phyloP scores from a whole-genome alignment of 1,139 yeast species.

The Geotrichum armillariae region DNA sequence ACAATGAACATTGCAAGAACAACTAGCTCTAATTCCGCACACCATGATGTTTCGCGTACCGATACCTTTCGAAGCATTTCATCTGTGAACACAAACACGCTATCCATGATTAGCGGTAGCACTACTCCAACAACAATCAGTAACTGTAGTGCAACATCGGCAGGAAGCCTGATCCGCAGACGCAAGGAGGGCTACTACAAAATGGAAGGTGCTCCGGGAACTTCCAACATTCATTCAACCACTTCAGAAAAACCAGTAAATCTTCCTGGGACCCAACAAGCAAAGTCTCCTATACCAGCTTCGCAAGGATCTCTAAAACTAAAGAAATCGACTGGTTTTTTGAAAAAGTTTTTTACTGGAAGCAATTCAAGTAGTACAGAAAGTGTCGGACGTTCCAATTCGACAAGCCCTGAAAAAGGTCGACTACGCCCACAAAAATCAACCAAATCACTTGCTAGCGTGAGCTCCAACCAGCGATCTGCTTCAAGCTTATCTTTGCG shows the following conservation, averaged over 20 bases:
- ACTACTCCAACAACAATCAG: constrained; percentile 44
- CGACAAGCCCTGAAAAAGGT: constrained; percentile 10
- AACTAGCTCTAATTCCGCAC: constrained; percentile 9
- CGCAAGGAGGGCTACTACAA: constrained; percentile 15
- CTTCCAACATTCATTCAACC: constrained; percentile 74
- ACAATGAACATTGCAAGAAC: constrained; percentile 6
- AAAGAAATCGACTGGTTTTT: constrained; percentile 47
- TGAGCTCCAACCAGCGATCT: constrained; percentile 68
- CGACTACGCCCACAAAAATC: constrained; percentile 33
- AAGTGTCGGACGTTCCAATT: constrained; percentile 1
- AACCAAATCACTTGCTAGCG: constrained; percentile 71
- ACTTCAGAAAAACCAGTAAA: constrained; percentile 42
- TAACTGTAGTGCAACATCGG: constrained; percentile 85
- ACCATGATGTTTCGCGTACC: constrained; percentile 30
- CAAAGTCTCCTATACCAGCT: background rate
- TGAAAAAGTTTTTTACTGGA: constrained; percentile 49
- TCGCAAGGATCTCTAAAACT: constrained; percentile 28
- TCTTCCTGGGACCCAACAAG: constrained; percentile 29
- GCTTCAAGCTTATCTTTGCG: constrained; percentile 17
- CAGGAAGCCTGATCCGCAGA: constrained; percentile 58
- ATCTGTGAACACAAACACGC: constrained; percentile 29
- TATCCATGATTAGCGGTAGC: constrained; percentile 29
- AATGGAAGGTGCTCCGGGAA: constrained; percentile 10
- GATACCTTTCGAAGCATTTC: constrained; percentile 33
- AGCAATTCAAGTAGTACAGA: constrained; percentile 8